Evolutionary conservation across 306 rosid species (phyloP), one percentile per base, ranked within the genome.

Genomic region (Prunus mume): DNA sequence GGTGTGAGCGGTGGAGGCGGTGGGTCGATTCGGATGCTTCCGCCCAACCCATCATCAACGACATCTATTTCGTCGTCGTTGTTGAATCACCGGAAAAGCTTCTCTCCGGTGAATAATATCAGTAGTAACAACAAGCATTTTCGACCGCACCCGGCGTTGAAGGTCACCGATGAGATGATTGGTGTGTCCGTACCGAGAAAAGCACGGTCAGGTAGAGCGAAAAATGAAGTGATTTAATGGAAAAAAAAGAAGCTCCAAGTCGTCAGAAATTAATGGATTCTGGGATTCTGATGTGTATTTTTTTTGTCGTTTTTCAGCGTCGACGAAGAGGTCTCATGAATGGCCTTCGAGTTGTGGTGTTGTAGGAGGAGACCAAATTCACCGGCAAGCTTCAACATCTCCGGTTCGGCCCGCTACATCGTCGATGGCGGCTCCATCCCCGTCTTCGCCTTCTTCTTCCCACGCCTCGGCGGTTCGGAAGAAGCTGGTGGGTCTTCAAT

Each of bases 111-210:
- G 85, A 82, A 91, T 69, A 27, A 10, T 43, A 20, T 63, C 3
- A 63, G 12, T 63, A 73, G 24, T 63, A 73, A 28, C 47, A 73
- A 43, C 58, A 92, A 89, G 87, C 87, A 79, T 78, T 91, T 89
- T 75, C 85, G 97, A 81, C 82, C 88, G 72, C 73, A 90, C 54
- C 85, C 96, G 84, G 80, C 89, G 81, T 92, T 90, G 98, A 96
- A 91, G 77, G 88, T 90, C 65, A 87, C 99, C 77, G 98, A 96
- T 68, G 99, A 96, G 73, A 96, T 92, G 99, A 96, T 96, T 86
- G 97, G 99, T 14, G 97, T 91, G 24, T 70, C 89, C 34, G 93
- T 96, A 6, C 99, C 99, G 0, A 85, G 99, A 60, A 96, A 87
- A 77, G 98, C 99, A 73, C 99, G 99, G 74, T 89, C 99, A 81